phyloP scores from a whole-genome alignment of 2,329 filamentous ascomycete species.

The Magnaporthiopsis incrustans region DNA sequence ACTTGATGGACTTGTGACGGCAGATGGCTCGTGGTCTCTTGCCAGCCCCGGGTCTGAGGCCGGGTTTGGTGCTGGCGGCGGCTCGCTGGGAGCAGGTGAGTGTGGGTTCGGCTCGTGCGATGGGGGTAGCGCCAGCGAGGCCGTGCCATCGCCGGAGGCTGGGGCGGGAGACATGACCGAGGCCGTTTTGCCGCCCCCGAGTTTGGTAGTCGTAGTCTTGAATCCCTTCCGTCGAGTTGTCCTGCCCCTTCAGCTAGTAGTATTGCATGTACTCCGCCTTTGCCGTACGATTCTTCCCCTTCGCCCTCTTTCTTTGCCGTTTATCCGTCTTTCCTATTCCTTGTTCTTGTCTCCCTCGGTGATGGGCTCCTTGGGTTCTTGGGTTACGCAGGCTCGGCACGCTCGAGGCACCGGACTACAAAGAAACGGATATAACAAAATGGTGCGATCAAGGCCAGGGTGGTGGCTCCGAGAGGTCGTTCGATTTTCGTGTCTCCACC shows the following conservation, averaged over 20 bases:
- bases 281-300: neutral
- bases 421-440: neutral
- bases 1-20: neutral
- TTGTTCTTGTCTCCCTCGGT: neutral
- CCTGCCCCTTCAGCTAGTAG: neutral
- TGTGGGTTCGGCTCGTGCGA: neutral
- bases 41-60: neutral
- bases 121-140: neutral
- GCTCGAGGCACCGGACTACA: neutral
- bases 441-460: neutral
- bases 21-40: neutral
- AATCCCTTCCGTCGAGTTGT: neutral
- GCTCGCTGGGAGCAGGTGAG: conserved; percentile 4
- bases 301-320: neutral
- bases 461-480: neutral
- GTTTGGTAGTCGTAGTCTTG: neutral
- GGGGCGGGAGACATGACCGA: conserved; percentile 4
- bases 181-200: neutral
- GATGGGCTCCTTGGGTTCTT: too few relatives aligned
- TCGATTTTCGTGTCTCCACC: neutral
- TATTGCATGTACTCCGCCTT: neutral
- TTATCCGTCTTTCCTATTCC: neutral
- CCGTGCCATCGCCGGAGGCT: neutral
- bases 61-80: conserved; percentile 12
- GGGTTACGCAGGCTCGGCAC: too few relatives aligned